phyloP scores from a whole-genome alignment of 495 filamentous ascomycete genomes.

The Penicillium malachiteum region DNA sequence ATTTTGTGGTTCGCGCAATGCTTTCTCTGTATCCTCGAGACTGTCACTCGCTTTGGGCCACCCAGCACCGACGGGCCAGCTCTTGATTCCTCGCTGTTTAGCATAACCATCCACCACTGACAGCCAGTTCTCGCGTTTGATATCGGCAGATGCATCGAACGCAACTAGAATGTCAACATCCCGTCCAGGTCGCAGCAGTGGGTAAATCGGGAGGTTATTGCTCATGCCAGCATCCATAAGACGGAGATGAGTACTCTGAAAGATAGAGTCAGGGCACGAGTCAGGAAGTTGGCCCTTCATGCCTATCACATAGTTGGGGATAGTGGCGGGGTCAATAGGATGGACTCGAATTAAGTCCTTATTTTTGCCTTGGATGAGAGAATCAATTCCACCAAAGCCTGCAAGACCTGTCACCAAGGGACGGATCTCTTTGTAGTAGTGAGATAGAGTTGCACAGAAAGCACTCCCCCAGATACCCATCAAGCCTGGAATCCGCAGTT shows the following conservation, averaged over 20 bases:
- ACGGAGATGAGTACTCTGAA: slow-evolving; percentile 67
- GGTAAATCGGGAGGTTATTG: slow-evolving; percentile 95
- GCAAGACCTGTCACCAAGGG: slow-evolving; percentile 71
- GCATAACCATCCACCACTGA: slow-evolving; percentile 91
- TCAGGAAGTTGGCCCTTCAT: slow-evolving; percentile 72
- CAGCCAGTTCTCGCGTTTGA: slow-evolving; percentile 89
- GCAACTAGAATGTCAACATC: slow-evolving; percentile 89
- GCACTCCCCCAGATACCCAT: slow-evolving; percentile 94
- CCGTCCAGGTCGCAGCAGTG: slow-evolving; percentile 80
- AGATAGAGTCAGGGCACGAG: slow-evolving; percentile 72
- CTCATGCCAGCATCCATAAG: slow-evolving; percentile 98
- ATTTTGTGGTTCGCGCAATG: slow-evolving; percentile 68
- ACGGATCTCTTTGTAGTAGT: slow-evolving; percentile 92
- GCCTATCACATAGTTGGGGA: slow-evolving; percentile 84
- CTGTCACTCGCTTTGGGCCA: slow-evolving; percentile 70
- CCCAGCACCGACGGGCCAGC: slow-evolving; percentile 88
- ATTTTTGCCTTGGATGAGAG: slow-evolving; percentile 78
- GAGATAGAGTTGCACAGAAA: slow-evolving; percentile 90
- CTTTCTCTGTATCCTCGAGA: slow-evolving; percentile 52
- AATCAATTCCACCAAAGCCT: slow-evolving; percentile 76
- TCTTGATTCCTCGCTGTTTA: slow-evolving; percentile 79
- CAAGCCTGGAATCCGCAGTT: slow-evolving; percentile 74
- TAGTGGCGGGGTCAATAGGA: slow-evolving; percentile 81
- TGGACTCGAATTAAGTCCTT: slow-evolving; percentile 85
- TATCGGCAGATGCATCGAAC: slow-evolving; percentile 82